A percentile compares a stretch with the other conserved stretches of the same genome.
These are phyloP conservation scores for Aspergillus wentii DNA, from an alignment of 495 filamentous ascomycete genomes.

Conservation along the genomic window DNA sequence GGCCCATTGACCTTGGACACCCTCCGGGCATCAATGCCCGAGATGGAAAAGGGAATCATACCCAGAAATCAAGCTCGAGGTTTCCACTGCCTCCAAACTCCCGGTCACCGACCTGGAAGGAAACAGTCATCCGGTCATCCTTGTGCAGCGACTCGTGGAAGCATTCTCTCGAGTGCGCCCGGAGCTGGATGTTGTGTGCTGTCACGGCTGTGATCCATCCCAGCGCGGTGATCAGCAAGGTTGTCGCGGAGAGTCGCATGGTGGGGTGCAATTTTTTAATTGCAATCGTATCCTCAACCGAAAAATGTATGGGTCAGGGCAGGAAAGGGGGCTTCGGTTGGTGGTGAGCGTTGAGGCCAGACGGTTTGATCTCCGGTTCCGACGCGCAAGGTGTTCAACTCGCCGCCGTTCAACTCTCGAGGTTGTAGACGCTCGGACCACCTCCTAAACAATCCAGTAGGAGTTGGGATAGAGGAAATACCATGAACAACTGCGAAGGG, in stretches of 20 bases:
- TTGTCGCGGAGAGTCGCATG: constrained; percentile 52
- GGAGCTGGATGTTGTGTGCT: constrained; percentile 93
- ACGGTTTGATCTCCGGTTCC: constrained; percentile 2
- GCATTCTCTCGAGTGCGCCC: constrained; percentile 87
- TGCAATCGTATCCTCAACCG: constrained; percentile 3
- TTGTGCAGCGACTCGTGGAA: constrained; percentile 91
- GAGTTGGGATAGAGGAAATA: too few species aligned
- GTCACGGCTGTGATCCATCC: constrained; percentile 57
- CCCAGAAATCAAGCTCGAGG: constrained; percentile 97
- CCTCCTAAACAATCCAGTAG: constrained; percentile 5
- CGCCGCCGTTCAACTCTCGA: constrained; percentile 6
- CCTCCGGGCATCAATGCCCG: background rate
- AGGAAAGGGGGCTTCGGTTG: constrained; percentile 10
- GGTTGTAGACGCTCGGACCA: constrained; percentile 42
- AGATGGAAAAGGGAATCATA: constrained; percentile 36
- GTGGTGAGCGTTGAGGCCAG: constrained; percentile 8
- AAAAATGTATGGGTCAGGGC: constrained; percentile 6
- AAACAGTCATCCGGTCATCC: constrained; percentile 97
- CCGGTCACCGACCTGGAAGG: constrained; percentile 95
- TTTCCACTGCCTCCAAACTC: constrained; percentile 95
- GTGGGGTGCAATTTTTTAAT: constrained; percentile 7
- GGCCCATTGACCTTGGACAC: too few species aligned
- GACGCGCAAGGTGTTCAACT: constrained; percentile 39
- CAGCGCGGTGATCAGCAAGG: constrained; percentile 58
- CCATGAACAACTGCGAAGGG: too few species aligned